Percentiles rank a stretch among this genome's conserved stretches.
Conservation (phyloP, 108 stramenopile species). For the Cylindrotheca closterium region DNA sequence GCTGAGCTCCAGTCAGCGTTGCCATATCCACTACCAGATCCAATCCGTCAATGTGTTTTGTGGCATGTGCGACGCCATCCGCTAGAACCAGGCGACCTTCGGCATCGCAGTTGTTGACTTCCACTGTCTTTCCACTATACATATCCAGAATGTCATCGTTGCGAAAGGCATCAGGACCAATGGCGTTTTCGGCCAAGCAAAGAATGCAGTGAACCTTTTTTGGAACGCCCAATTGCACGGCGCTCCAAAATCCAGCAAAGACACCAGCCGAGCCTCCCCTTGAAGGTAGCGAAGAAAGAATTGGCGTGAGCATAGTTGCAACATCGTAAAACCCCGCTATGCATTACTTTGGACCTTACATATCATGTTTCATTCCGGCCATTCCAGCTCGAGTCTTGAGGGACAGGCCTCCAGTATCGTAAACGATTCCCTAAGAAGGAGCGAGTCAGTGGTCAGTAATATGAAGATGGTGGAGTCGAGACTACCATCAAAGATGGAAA, state of each 20-base stretch:
- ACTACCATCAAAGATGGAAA: too few species aligned
- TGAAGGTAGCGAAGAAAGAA: constrained; percentile 23
- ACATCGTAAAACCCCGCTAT: neutral
- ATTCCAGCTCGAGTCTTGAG: constrained; percentile 49
- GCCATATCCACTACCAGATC: constrained; percentile 85
- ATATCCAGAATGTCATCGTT: constrained; percentile 73
- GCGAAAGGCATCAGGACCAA: constrained; percentile 73
- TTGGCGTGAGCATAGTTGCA: constrained; percentile 15
- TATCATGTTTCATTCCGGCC: constrained; percentile 66
- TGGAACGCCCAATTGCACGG: constrained; percentile 37
- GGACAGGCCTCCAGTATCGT: constrained; percentile 88
- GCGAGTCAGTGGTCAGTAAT: too few species aligned
- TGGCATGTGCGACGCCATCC: constrained; percentile 82
- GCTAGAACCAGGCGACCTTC: constrained; percentile 86
- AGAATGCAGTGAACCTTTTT: constrained; percentile 49
- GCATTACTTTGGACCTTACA: constrained; percentile 12
- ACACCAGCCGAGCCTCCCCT: constrained; percentile 80
- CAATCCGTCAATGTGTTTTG: constrained; percentile 56
- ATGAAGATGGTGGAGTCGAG: too few species aligned
- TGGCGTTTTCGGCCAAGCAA: constrained; percentile 86
- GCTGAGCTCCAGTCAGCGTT: constrained; percentile 87
- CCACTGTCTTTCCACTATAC: constrained; percentile 48
- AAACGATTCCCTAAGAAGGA: constrained; percentile 70
- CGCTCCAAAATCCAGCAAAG: constrained; percentile 75
- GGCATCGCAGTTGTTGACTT: constrained; percentile 85